phyloP scores from a whole-genome alignment of 1,139 yeast species.

The Insectozyma bohioensis region DNA sequence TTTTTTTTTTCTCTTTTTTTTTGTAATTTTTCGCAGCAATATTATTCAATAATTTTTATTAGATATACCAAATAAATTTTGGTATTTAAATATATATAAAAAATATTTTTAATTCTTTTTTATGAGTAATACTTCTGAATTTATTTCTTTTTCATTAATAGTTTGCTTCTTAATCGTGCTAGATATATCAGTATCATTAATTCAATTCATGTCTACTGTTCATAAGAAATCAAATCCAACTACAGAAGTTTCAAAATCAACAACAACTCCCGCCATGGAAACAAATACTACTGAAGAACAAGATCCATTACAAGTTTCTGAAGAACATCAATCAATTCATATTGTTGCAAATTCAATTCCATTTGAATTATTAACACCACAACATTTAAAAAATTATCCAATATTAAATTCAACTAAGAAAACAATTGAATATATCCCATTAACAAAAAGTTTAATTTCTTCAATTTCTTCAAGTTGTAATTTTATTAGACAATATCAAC shows the following conservation, averaged over 20 bases:
- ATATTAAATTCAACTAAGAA: constrained; percentile 21
- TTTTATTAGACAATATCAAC: constrained; percentile 23
- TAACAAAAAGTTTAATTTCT: constrained; percentile 15
- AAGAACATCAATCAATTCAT: constrained; percentile 1
- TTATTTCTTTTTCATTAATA: constrained; percentile 14
- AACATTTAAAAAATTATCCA: constrained; percentile 28
- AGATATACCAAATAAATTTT: background rate
- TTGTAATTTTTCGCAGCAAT: constrained; percentile 9
- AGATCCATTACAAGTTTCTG: background rate
- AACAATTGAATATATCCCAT: constrained; percentile 21
- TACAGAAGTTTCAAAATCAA: constrained; percentile 1
- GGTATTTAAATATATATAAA: constrained; percentile 1
- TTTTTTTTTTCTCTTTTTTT: constrained; percentile 4
- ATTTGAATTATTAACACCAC: constrained; percentile 10
- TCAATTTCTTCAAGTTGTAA: constrained; percentile 17
- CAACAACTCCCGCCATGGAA: constrained; percentile 2
- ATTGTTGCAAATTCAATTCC: no score
- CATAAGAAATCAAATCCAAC: constrained; percentile 2
- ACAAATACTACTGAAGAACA: constrained; percentile 1
- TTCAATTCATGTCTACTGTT: constrained; percentile 11
- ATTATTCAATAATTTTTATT: background rate
- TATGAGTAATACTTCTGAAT: constrained; percentile 13
- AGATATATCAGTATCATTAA: constrained; percentile 14
- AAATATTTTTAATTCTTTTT: constrained; percentile 2
- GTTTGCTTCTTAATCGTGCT: constrained; percentile 15